A percentile compares a stretch with the other conserved stretches of the same genome.
Conservation (phyloP, 2,329 filamentous ascomycete genomes). For the Cucurbitaria berberidis region DNA sequence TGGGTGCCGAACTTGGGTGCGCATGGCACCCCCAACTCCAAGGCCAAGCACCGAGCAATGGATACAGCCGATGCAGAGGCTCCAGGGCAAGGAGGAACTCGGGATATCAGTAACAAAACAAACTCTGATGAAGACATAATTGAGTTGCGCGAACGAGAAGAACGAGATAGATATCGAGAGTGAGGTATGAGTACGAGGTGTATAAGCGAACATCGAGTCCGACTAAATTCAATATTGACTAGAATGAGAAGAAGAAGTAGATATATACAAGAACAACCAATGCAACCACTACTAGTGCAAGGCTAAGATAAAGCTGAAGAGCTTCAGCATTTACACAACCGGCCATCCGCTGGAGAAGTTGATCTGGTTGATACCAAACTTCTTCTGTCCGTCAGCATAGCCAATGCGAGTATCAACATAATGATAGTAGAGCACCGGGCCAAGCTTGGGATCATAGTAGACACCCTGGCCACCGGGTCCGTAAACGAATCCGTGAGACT, state of each 20-base stretch:
- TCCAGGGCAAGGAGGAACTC: too few relatives aligned
- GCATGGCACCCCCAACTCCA: neutral
- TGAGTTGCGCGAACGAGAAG: too few relatives aligned
- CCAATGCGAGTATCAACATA: slow-evolving; percentile 64
- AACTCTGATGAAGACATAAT: too few relatives aligned
- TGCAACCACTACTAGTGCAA: neutral
- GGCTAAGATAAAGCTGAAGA: neutral
- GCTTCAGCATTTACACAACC: slow-evolving; percentile 32
- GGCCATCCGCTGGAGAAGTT: slow-evolving; percentile 60
- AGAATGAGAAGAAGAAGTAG: neutral
- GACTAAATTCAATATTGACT: neutral
- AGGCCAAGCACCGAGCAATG: too few relatives aligned
- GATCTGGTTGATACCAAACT: slow-evolving; percentile 60
- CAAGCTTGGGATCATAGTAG: slow-evolving; percentile 56
- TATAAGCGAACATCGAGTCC: neutral
- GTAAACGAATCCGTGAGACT: slow-evolving; percentile 66
- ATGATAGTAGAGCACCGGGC: slow-evolving; percentile 68
- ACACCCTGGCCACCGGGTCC: slow-evolving; percentile 71
- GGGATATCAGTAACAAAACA: too few relatives aligned
- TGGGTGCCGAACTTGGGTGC: slow-evolving; percentile 20
- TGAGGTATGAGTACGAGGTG: too few relatives aligned
- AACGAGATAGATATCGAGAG: too few relatives aligned
- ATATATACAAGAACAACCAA: neutral
- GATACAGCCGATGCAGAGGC: too few relatives aligned
- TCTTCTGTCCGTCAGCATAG: slow-evolving; percentile 58